A percentile compares a stretch with the other conserved stretches of the same genome.
phyloP scores from a whole-genome alignment of 164 flowering plant species.

The Pachysandra terminalis region DNA sequence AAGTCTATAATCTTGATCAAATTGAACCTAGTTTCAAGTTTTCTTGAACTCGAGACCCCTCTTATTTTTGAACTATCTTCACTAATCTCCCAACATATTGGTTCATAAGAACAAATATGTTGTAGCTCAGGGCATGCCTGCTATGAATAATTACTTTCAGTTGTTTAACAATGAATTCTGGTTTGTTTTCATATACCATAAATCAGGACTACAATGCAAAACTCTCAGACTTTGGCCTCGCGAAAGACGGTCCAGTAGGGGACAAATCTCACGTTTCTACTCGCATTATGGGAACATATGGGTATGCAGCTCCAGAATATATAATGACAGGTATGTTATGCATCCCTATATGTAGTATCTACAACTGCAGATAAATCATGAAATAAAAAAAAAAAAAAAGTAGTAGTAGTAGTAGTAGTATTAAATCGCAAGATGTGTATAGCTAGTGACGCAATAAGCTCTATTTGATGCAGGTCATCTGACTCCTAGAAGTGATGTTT shows the following conservation, averaged over 20 bases:
- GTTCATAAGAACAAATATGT: no score
- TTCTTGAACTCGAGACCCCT: no score
- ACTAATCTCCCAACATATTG: no score
- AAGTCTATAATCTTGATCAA: no score
- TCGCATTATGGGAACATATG: conserved; percentile 91
- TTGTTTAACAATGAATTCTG: not conserved
- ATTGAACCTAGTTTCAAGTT: no score
- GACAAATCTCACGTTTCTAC: conserved; percentile 89
- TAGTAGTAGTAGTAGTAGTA: no score
- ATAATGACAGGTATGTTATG: conserved; percentile 66
- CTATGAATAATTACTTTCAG: no score
- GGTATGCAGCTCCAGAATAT: conserved; percentile 89
- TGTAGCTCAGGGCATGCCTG: no score
- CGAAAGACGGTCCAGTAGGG: conserved; percentile 89
- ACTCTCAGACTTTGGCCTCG: conserved; percentile 88
- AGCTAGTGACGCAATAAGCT: not conserved
- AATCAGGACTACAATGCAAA: conserved; percentile 78
- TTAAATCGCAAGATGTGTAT: not conserved
- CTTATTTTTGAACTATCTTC: no score
- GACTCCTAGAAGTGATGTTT: conserved; percentile 78
- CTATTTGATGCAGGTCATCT: conserved; percentile 59
- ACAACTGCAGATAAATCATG: no score
- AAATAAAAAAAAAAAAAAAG: no score
- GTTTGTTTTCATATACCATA: not conserved
- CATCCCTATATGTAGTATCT: not conserved